Percentiles rank a stretch among this genome's conserved stretches.
These are phyloP conservation scores for Podila minutissima DNA, from an alignment of 192 early-diverging fungal genomes.

Conservation along the genomic window DNA sequence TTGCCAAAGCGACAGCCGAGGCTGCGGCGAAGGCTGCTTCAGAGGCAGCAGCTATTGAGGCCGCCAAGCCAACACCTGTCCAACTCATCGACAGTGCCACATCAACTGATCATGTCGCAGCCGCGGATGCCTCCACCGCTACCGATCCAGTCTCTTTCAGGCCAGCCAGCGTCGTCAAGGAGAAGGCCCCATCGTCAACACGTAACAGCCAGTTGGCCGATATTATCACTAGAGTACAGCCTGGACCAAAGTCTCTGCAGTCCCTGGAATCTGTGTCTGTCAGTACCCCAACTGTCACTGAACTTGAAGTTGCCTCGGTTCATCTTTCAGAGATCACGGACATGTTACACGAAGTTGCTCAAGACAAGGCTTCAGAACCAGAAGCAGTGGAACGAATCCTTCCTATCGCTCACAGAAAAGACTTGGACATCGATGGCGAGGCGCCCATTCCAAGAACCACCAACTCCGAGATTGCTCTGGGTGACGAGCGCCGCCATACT, in stretches of 20 bases:
- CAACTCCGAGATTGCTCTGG: neutral
- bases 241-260: neutral
- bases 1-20: neutral
- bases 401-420: neutral
- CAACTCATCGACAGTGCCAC: neutral
- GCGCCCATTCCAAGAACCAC: neutral
- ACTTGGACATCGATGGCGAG: neutral
- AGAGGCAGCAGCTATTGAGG: neutral
- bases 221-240: constrained; percentile 19
- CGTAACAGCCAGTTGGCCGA: constrained; percentile 2
- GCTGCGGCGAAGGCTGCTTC: neutral
- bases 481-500: constrained; percentile 2
- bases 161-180: neutral
- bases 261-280: constrained; percentile 9
- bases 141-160: neutral
- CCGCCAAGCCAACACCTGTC: neutral
- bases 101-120: neutral
- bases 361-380: constrained; percentile 10
- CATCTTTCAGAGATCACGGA: constrained; percentile 10
- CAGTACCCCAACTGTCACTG: constrained; percentile 20
- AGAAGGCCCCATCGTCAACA: neutral
- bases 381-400: neutral
- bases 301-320: constrained; percentile 27
- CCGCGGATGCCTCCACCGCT: neutral
- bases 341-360: neutral